Evolutionary conservation across 768 basidiomycete genomes (phyloP), one percentile per base, ranked within the genome.

Genomic region (Termitomyces heimii): DNA sequence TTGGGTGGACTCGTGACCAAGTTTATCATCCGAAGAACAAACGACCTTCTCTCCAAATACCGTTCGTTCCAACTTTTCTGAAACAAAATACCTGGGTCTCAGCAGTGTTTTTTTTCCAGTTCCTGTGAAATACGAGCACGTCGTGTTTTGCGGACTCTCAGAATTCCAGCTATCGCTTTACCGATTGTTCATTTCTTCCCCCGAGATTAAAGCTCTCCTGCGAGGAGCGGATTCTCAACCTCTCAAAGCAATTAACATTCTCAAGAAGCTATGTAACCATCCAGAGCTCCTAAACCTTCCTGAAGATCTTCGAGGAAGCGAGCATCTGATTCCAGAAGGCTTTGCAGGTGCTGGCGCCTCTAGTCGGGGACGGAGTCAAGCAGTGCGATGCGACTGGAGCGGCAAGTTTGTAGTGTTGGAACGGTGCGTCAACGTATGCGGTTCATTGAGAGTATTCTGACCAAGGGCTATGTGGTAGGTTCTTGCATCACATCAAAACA

Each of bases 111-210:
- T 44, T 28, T 29, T 55, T 52, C 2, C 65, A 98, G 96, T 99
- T 29, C 97, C 97, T 9, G 93, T 99, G 73, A 99, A 99, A 71
- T 98, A 98, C 73, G 97, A 98, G 69, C 94, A 98, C 58, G 90
- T 98, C 59, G 94, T 98, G 0, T 98, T 97, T 72, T 98, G 94
- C 68, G 80, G 83, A 42, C 80, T 91, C 4, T 93, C 92, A 2
- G 77, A 86, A 16, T 85, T 97, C 63, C 94, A 98, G 64, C 73
- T 92, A 14, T 76, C 89, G 7, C 75, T 98, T 2, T 98, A 98
- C 67, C 85, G 86, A 48, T 78, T 92, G 31, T 98, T 98, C 67
- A 95, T 96, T 60, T 87, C 86, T 3, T 96, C 94, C 1, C 92
- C 93, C 7, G 93, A 93, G 66, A 96, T 96, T 64, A 91, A 92